These are phyloP conservation scores for Cinchona pubescens DNA, from an alignment of 257 asterid species.

Conservation along the genomic window DNA sequence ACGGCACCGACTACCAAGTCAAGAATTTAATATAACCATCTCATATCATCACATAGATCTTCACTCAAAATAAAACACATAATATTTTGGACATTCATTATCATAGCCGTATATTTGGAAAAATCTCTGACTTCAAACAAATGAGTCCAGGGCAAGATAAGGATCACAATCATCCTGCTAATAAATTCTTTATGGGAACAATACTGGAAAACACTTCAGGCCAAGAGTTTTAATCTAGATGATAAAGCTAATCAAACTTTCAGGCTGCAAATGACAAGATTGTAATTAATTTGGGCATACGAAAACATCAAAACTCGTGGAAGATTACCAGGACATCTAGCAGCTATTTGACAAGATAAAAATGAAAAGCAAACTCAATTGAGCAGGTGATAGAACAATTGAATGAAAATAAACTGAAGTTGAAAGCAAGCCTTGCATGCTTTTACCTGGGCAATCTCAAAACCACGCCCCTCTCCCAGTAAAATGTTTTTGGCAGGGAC, in stretches of 20 bases:
- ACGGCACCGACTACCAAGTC: slow-evolving; percentile 4
- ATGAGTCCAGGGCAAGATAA: neutral
- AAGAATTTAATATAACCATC: neutral
- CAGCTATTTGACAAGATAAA: neutral
- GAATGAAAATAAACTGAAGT: neutral
- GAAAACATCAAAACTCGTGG: neutral
- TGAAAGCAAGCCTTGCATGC: neutral
- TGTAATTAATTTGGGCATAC: neutral
- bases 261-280: neutral
- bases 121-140: neutral
- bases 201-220: neutral
- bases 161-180: neutral
- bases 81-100: neutral
- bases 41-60: neutral
- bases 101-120: neutral
- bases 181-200: neutral
- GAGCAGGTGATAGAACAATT: neutral
- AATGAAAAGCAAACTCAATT: neutral
- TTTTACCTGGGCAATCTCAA: slow-evolving; percentile 93
- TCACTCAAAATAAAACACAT: neutral
- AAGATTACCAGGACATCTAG: neutral
- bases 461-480: slow-evolving; percentile 96
- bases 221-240: too few species aligned
- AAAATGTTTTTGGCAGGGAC: slow-evolving; percentile 71
- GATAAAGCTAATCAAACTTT: neutral